Percentiles rank a stretch among this genome's conserved stretches.
Conservation (phyloP, 305 asterid genomes). For the Petunia hybrid region DNA sequence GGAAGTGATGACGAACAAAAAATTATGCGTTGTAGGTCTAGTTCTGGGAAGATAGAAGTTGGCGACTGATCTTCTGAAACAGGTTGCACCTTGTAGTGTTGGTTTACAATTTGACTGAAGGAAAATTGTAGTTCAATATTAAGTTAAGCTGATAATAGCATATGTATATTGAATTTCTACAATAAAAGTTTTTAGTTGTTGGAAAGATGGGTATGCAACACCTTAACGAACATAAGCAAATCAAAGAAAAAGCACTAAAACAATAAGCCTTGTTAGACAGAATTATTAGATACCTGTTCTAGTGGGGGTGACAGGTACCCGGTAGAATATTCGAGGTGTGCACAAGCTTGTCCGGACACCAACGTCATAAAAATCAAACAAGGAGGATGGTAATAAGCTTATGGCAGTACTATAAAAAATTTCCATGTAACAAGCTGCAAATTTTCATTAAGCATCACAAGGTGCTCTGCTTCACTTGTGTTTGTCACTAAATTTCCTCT, state of each 20-base stretch:
- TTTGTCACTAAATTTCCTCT: neutral
- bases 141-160: neutral
- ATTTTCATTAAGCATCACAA: neutral
- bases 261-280: no score
- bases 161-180: neutral
- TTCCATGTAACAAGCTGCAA: conserved; percentile 8
- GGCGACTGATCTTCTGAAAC: neutral
- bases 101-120: neutral
- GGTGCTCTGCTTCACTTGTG: neutral
- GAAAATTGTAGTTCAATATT: neutral
- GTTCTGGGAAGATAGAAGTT: neutral
- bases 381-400: neutral
- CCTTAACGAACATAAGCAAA: no score
- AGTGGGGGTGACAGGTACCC: no score
- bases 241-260: no score
- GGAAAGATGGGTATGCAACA: neutral
- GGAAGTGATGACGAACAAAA: neutral
- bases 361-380: neutral
- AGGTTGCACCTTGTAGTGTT: neutral
- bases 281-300: no score
- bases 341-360: no score
- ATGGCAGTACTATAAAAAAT: neutral
- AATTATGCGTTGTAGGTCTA: neutral
- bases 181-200: neutral
- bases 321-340: no score